Percentiles rank a stretch among this genome's conserved stretches.
phyloP scores from a whole-genome alignment of 805 yeast species.

The Lipomyces sp. region DNA sequence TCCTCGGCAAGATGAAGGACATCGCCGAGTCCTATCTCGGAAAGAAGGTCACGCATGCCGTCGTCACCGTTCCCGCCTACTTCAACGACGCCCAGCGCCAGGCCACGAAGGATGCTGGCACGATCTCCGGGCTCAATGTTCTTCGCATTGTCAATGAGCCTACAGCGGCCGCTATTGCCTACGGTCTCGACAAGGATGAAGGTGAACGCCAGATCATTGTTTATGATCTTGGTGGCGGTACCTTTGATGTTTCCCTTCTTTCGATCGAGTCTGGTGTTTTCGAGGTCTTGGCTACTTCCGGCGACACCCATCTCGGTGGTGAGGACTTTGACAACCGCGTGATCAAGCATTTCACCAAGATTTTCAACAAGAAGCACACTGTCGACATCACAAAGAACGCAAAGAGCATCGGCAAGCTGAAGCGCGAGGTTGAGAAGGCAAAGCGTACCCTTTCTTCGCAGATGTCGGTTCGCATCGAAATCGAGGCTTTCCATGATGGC shows the following conservation, averaged over 20 bases:
- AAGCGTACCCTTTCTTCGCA: slow-evolving; percentile 94
- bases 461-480: slow-evolving; percentile 93
- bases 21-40: slow-evolving; percentile 91
- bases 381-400: slow-evolving; percentile 78
- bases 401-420: slow-evolving; percentile 86
- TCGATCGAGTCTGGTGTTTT: slow-evolving; percentile 94
- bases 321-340: slow-evolving; percentile 97
- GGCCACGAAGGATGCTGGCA: slow-evolving; percentile 97
- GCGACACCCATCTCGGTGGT: slow-evolving; percentile 94
- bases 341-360: slow-evolving; percentile 86
- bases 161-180: slow-evolving; percentile 98
- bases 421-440: slow-evolving; percentile 98
- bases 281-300: slow-evolving; percentile 93
- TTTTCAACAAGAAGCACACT: slow-evolving; percentile 91
- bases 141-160: slow-evolving; percentile 95
- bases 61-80: slow-evolving; percentile 94
- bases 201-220: slow-evolving; percentile 82
- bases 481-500: slow-evolving; percentile 92
- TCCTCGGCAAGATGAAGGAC: slow-evolving; percentile 88
- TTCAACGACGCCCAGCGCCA: slow-evolving; percentile 97
- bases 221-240: slow-evolving; percentile 98
- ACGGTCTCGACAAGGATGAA: slow-evolving; percentile 67
- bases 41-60: slow-evolving; percentile 81
- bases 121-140: slow-evolving; percentile 92
- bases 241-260: slow-evolving; percentile 92